Percentiles rank a stretch among this genome's conserved stretches.
Evolutionary conservation across 257 asterid genomes (phyloP).

Genomic region (Coffea eugenioides): DNA sequence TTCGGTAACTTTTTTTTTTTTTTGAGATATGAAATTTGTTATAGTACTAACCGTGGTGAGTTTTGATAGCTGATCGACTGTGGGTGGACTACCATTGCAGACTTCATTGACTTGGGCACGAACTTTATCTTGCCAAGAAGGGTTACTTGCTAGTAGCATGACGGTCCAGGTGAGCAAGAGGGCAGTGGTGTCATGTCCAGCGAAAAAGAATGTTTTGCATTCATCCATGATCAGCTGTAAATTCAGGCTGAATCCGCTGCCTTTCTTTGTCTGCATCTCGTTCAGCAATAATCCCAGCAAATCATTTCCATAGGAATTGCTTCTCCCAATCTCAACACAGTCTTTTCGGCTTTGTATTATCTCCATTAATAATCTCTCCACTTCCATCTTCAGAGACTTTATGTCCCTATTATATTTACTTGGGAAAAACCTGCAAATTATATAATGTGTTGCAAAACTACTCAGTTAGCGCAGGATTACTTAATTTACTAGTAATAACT

Average conservation of each 20-base stretch:
- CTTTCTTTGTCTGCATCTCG: constrained; percentile 70
- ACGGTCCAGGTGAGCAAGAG: constrained; percentile 85
- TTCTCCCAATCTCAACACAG: constrained; percentile 70
- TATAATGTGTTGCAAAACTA: not conserved
- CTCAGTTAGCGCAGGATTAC: not conserved
- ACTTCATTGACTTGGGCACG: constrained; percentile 59
- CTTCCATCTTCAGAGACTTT: constrained; percentile 68
- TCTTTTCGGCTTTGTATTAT: constrained; percentile 78
- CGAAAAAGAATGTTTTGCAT: constrained; percentile 91
- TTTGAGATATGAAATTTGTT: not conserved
- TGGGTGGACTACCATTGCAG: constrained; percentile 48
- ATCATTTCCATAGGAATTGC: constrained; percentile 73
- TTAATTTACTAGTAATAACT: not conserved
- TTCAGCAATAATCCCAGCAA: constrained; percentile 66
- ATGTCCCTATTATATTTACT: constrained; percentile 90
- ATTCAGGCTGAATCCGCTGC: constrained; percentile 52
- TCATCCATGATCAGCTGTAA: constrained; percentile 90
- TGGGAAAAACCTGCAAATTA: constrained; percentile 59
- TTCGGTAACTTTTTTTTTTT: not conserved
- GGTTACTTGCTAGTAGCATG: constrained; percentile 81
- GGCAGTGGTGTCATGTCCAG: constrained; percentile 95
- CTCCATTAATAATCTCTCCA: constrained; percentile 80
- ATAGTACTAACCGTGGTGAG: constrained; percentile 53
- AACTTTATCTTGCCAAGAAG: constrained; percentile 72
- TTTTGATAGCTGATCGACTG: constrained; percentile 69